Percentiles rank a stretch among this genome's conserved stretches.
Evolutionary conservation across 192 early-diverging fungal genomes (phyloP).

Genomic region (Entophlyctis luteolus): DNA sequence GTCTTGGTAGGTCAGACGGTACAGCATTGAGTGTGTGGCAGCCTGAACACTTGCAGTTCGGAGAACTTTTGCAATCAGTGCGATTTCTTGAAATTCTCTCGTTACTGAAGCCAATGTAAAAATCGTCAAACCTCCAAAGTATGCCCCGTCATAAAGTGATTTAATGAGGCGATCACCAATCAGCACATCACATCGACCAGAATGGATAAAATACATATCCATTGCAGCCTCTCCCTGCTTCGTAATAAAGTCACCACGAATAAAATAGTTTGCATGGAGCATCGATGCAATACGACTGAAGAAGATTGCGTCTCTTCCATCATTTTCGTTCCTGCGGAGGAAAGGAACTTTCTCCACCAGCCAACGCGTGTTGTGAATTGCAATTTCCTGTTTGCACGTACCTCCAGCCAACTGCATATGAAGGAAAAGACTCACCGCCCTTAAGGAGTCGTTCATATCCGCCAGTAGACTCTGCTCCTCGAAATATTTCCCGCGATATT

Average conservation of each 20-base stretch:
- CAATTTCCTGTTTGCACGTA: slow-evolving; percentile 32
- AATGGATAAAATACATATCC: slow-evolving; percentile 50
- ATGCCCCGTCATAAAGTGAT: slow-evolving; percentile 21
- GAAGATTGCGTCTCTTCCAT: slow-evolving; percentile 46
- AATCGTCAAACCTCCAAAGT: slow-evolving; percentile 3
- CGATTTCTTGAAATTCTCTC: no score
- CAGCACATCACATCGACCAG: slow-evolving; percentile 37
- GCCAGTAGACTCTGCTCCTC: slow-evolving; percentile 27
- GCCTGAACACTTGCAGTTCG: slow-evolving; percentile 22
- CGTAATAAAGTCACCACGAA: slow-evolving; percentile 20
- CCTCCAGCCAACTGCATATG: not conserved
- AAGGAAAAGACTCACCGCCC: slow-evolving; percentile 19
- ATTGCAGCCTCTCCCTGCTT: slow-evolving; percentile 31
- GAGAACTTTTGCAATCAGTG: slow-evolving; percentile 18
- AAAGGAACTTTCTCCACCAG: slow-evolving; percentile 47
- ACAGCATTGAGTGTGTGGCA: slow-evolving; percentile 9
- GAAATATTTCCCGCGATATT: slow-evolving; percentile 36
- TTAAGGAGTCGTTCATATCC: slow-evolving; percentile 42
- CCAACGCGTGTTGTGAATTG: slow-evolving; percentile 37
- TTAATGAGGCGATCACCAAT: slow-evolving; percentile 28
- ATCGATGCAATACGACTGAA: slow-evolving; percentile 34
- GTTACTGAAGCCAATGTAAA: not conserved
- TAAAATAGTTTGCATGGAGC: slow-evolving; percentile 22
- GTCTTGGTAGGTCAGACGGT: slow-evolving; percentile 9
- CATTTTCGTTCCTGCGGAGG: slow-evolving; percentile 33